These are phyloP conservation scores for Cladosporium sp. DNA, from an alignment of 2,329 filamentous ascomycete species.

Conservation along the genomic window DNA sequence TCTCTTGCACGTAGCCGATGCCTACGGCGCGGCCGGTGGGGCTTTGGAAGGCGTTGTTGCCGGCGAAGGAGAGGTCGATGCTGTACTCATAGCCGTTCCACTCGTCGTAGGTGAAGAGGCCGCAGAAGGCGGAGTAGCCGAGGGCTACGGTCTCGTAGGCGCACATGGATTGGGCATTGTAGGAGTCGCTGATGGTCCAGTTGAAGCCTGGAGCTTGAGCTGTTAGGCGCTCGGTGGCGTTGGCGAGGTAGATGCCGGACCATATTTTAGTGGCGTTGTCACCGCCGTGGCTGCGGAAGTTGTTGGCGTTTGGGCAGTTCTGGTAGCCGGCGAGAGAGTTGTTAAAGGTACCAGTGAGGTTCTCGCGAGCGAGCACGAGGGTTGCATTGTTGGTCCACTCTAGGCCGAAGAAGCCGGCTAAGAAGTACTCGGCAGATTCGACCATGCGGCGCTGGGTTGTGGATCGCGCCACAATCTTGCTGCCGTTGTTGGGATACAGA, in stretches of 20 bases:
- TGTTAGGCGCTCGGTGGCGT: constrained; percentile 63
- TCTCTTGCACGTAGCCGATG: constrained; percentile 71
- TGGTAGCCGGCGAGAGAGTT: constrained; percentile 69
- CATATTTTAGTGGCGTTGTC: constrained; percentile 59
- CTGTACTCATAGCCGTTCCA: constrained; percentile 73
- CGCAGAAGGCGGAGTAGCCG: constrained; percentile 72
- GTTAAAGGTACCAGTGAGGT: constrained; percentile 49
- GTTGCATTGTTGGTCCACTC: constrained; percentile 61
- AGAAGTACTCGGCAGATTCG: constrained; percentile 74
- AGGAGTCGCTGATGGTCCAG: constrained; percentile 65
- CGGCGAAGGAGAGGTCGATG: constrained; percentile 64
- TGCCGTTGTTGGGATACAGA: constrained; percentile 65
- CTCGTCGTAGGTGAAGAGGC: constrained; percentile 72
- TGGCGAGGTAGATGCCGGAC: constrained; percentile 63
- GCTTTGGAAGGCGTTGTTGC: constrained; percentile 62
- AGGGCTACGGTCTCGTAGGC: constrained; percentile 77
- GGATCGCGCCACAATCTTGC: constrained; percentile 73
- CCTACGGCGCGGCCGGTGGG: constrained; percentile 71
- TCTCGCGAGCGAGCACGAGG: constrained; percentile 66
- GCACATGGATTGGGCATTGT: constrained; percentile 70
- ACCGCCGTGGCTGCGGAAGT: constrained; percentile 49
- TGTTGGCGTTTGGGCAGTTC: constrained; percentile 64
- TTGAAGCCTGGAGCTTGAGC: constrained; percentile 45
- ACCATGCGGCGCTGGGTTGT: constrained; percentile 78
- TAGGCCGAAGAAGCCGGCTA: constrained; percentile 76